A percentile compares a stretch with the other conserved stretches of the same genome.
Evolutionary conservation across 306 rosid genomes (phyloP).

Genomic region (Luffa aegyptiaca): DNA sequence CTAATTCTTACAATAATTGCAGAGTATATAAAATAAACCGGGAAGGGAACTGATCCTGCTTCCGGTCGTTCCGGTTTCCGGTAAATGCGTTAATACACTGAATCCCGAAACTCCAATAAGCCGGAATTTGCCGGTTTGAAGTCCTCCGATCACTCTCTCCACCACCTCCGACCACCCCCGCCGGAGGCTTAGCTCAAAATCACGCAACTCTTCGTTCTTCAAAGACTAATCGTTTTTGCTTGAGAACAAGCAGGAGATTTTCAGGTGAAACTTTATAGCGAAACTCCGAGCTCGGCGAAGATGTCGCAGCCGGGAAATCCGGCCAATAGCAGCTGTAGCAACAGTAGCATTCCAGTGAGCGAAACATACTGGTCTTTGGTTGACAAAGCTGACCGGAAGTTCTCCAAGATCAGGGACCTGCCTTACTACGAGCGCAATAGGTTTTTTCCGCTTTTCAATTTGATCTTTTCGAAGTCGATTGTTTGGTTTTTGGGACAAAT

Average conservation of each 20-base stretch:
- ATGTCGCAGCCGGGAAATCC: constrained; percentile 12
- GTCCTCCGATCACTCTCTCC: neutral
- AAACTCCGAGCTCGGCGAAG: constrained; percentile 2
- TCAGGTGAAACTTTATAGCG: neutral
- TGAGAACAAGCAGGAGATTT: neutral
- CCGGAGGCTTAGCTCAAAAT: neutral
- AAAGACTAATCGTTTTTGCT: neutral
- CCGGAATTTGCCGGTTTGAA: constrained; percentile 7
- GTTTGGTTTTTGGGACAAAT: neutral
- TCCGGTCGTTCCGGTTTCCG: constrained; percentile 5
- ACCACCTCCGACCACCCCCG: neutral
- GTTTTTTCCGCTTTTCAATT: constrained; percentile 7
- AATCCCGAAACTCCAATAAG: neutral
- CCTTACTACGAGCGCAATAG: constrained; percentile 18
- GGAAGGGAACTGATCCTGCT: neutral
- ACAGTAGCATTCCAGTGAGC: constrained; percentile 13
- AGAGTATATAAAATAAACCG: neutral
- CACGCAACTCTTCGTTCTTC: neutral
- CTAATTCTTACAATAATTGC: neutral
- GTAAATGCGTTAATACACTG: neutral
- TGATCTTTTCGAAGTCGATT: neutral
- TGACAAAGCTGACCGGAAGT: constrained; percentile 14
- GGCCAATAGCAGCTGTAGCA: neutral
- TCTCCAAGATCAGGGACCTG: constrained; percentile 19
- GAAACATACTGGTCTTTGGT: constrained; percentile 18